A percentile compares a stretch with the other conserved stretches of the same genome.
Conservation (phyloP, 495 filamentous ascomycete genomes). For the Aspergillus bertholletiae region DNA sequence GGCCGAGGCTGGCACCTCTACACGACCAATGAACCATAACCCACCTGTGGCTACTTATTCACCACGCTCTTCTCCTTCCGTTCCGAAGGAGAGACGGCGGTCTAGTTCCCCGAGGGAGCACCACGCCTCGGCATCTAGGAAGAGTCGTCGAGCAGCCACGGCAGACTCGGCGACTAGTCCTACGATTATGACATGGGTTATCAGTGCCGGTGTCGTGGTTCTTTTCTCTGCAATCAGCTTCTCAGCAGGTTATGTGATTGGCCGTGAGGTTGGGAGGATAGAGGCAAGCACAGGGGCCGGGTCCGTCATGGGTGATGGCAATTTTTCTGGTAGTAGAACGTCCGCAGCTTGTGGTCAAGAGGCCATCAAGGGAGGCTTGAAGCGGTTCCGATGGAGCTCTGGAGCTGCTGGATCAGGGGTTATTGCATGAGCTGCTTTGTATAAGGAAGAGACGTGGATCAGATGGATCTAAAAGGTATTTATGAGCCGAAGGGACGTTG, state of each 20-base stretch:
- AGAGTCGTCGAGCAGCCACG: constrained; percentile 44
- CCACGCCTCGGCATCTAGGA: constrained; percentile 46
- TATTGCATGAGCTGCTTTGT: constrained; percentile 18
- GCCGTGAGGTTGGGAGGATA: constrained; percentile 71
- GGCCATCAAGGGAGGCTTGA: constrained; percentile 40
- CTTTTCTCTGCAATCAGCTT: constrained; percentile 90
- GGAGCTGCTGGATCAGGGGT: constrained; percentile 35
- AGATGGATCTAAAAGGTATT: background rate
- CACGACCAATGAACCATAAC: constrained; percentile 13
- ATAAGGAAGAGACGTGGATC: background rate
- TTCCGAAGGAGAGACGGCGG: constrained; percentile 47
- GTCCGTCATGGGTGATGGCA: constrained; percentile 27
- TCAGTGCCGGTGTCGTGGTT: constrained; percentile 89
- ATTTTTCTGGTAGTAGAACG: constrained; percentile 25
- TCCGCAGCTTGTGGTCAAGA: constrained; percentile 41
- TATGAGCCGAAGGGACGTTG: background rate
- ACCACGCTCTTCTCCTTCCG: constrained; percentile 8
- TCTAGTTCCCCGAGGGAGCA: constrained; percentile 53
- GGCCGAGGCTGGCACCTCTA: constrained; percentile 7
- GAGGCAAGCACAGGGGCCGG: constrained; percentile 50
- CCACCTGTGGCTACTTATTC: constrained; percentile 21
- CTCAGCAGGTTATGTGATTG: constrained; percentile 86
- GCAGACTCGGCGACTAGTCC: constrained; percentile 43
- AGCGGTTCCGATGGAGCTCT: constrained; percentile 42
- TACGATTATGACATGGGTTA: constrained; percentile 84